A percentile compares a stretch with the other conserved stretches of the same genome.
These are phyloP conservation scores for Straminergon stramineum DNA, from an alignment of 225 moss, liverwort and hornwort species.

Conservation along the genomic window DNA sequence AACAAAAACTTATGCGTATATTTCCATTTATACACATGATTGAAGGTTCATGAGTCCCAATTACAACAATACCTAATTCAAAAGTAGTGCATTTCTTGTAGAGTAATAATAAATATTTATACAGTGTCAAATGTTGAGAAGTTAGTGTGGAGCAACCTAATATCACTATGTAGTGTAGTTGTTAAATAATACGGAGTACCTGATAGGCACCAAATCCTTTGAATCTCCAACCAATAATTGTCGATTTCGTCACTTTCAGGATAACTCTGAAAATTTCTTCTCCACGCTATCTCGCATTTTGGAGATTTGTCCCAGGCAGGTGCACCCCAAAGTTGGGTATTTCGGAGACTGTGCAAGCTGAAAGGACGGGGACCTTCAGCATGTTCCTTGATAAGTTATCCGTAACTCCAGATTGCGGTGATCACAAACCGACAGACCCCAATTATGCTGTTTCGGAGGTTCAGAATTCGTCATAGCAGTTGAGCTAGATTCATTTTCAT, in stretches of 20 bases:
- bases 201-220: neutral
- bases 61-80: too few relatives aligned
- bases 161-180: neutral
- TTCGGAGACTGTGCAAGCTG: neutral
- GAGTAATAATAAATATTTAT: too few relatives aligned
- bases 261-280: too few relatives aligned
- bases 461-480: neutral
- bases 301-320: neutral
- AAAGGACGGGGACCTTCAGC: neutral
- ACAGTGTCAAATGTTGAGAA: too few relatives aligned
- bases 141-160: too few relatives aligned
- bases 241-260: neutral
- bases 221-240: neutral
- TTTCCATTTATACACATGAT: too few relatives aligned
- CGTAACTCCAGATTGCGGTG: neutral
- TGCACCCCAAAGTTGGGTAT: neutral
- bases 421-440: neutral
- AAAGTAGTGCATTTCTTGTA: too few relatives aligned
- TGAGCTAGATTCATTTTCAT: neutral
- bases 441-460: neutral
- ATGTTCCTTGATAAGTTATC: neutral
- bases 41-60: too few relatives aligned
- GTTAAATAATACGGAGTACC: too few relatives aligned
- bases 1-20: too few relatives aligned
- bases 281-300: neutral